Conservation (phyloP, 1,284 basidiomycete genomes). For the Volvariella surrecta region DNA sequence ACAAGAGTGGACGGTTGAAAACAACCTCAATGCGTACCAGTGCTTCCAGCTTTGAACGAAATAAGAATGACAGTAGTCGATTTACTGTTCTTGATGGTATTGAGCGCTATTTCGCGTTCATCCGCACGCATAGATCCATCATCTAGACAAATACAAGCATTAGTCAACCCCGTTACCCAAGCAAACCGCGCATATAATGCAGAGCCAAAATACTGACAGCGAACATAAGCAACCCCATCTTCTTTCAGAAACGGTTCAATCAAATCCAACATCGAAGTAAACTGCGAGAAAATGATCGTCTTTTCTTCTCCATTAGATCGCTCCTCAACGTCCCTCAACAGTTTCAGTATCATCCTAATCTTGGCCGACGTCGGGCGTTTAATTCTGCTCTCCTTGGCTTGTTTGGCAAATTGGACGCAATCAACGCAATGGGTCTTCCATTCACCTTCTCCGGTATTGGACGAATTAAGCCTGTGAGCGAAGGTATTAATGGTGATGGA, state of each 20-base stretch:
- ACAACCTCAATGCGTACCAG: conserved; percentile 38
- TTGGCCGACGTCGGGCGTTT: conserved; percentile 72
- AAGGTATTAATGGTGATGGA: not conserved
- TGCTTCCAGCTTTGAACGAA: conserved; percentile 94
- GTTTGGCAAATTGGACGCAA: conserved; percentile 45
- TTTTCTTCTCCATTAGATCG: conserved; percentile 67
- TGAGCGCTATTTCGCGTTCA: conserved; percentile 68
- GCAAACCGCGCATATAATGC: conserved; percentile 3
- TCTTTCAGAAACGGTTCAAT: conserved; percentile 76
- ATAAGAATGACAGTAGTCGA: conserved; percentile 77
- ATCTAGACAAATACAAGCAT: conserved; percentile 36
- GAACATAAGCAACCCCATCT: conserved; percentile 63
- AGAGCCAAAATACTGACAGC: conserved; percentile 56
- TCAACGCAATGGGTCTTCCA: conserved; percentile 45
- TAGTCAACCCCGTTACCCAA: no score
- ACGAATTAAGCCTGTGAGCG: conserved; percentile 31
- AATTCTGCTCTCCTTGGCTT: conserved; percentile 21
- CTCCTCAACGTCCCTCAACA: conserved; percentile 62
- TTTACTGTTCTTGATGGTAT: conserved; percentile 60
- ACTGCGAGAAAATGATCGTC: conserved; percentile 88
- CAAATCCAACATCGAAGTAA: conserved; percentile 86
- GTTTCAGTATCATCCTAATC: conserved; percentile 72
- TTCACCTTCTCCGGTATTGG: conserved; percentile 27
- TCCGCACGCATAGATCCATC: conserved; percentile 81
- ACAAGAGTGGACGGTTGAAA: conserved; percentile 3